These are phyloP conservation scores for Bathelium albidoporum DNA, from an alignment of 495 filamentous ascomycete genomes.

Conservation along the genomic window DNA sequence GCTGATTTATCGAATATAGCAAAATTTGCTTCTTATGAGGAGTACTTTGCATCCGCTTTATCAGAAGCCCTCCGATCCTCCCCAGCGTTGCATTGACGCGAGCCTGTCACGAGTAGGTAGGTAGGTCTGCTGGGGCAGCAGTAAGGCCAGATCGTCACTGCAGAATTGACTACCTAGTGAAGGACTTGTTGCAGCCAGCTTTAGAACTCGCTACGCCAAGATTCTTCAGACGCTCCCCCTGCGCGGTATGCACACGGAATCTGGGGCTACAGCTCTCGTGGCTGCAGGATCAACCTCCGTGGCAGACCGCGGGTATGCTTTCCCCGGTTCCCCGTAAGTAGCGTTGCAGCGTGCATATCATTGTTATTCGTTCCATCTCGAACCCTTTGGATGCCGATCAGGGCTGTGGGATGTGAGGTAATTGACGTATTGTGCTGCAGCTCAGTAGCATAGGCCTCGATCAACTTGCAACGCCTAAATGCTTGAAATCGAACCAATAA, in stretches of 20 bases:
- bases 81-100: not conserved
- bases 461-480: not conserved
- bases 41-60: not conserved
- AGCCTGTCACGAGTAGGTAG: not conserved
- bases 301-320: not conserved
- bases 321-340: conserved; percentile 3
- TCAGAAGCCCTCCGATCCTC: not conserved
- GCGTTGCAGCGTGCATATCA: not conserved
- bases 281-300: conserved; percentile 2
- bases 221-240: not conserved
- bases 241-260: not conserved
- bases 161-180: too few species aligned
- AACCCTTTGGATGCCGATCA: not conserved
- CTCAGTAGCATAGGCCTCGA: not conserved
- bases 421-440: not conserved
- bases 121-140: not conserved
- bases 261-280: not conserved
- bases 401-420: not conserved
- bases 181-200: too few species aligned
- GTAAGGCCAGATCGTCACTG: not conserved
- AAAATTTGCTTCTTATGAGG: not conserved
- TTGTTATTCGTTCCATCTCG: not conserved
- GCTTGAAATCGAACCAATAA: not conserved
- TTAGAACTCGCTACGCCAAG: not conserved
- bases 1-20: too few species aligned